Evolutionary conservation across 1,284 basidiomycete genomes (phyloP).

Genomic region (Malassezia pachydermatis): DNA sequence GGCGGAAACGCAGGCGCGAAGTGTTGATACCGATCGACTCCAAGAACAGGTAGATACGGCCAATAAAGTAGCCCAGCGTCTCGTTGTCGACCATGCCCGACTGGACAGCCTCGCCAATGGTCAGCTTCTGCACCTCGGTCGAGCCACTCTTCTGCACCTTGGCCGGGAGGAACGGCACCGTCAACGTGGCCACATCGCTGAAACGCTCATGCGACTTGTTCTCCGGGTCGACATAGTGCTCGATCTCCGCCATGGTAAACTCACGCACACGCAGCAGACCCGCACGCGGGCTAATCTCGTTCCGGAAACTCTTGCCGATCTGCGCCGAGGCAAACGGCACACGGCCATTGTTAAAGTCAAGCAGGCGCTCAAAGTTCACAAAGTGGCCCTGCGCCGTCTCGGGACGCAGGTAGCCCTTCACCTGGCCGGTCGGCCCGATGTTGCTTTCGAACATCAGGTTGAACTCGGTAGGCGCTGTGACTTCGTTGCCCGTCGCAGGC

Average conservation of each 20-base stretch:
- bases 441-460: conserved; percentile 97
- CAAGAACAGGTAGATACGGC: conserved; percentile 80
- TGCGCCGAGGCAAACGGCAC: conserved; percentile 95
- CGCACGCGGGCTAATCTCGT: conserved; percentile 93
- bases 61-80: conserved; percentile 94
- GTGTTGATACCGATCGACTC: conserved; percentile 84
- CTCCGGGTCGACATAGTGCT: conserved; percentile 92
- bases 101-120: conserved; percentile 78
- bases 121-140: conserved; percentile 60
- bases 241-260: conserved; percentile 99
- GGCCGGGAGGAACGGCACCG: conserved; percentile 69
- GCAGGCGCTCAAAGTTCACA: conserved; percentile 90
- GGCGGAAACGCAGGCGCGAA: conserved; percentile 75
- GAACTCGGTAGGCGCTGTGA: conserved; percentile 86
- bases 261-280: conserved; percentile 93
- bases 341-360: conserved; percentile 95
- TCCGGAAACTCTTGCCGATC: conserved; percentile 91
- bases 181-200: conserved; percentile 65
- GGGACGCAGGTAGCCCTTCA: conserved; percentile 91
- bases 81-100: conserved; percentile 81
- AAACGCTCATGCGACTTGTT: conserved; percentile 84
- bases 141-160: conserved; percentile 68
- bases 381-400: conserved; percentile 99
- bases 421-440: conserved; percentile 94
- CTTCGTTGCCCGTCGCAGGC: conserved; percentile 83